Evolutionary conservation across 2,329 filamentous ascomycete genomes (phyloP), one percentile per base, ranked within the genome.

Genomic region (Didymella sp.): DNA sequence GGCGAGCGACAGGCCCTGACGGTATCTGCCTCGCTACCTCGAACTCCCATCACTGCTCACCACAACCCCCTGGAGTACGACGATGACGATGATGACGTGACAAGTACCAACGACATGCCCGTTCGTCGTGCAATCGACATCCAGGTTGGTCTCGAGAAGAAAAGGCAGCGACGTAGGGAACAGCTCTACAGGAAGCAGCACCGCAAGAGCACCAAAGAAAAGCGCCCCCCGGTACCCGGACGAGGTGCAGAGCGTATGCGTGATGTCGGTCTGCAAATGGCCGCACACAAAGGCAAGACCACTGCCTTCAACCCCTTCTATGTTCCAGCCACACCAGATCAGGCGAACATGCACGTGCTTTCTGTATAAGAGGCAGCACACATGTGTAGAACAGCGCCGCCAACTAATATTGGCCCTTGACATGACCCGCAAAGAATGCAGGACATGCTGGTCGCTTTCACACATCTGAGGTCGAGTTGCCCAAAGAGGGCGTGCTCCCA

Each of bases 121-220:
- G 85, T 91, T 9, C 90, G 95, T 61, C 92, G 92, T n/a, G 93
- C 95, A 31, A 96, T 99, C 65, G 95, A 98, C 76, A 99, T 97
- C 77, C 96, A 96, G 76, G 66, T 75, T 21, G 95, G 95, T 8
- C 85, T 99, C 1, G 95, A 99, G 80, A 89, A 91, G 77, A 98
- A 96, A 80, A 89, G 93, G 24, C 91, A 95, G 79, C 88, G 95
- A 63, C 90, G 95, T 67, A 92, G 90, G 79, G 93, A 98, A 77
- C 96, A 97, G 77, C 90, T 92, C 70, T 89, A 91, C 73, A 89
- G 93, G 69, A 95, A 96, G 75, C 89, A 94, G 72, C 96, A 91
- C 79, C 89, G 92, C 73, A 91, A 92, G 69, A 89, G 88, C 55
- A 87, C 88, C 62, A 92, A 86, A 67, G 86, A 88, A 66, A 85